A percentile compares a stretch with the other conserved stretches of the same genome.
These are phyloP conservation scores for Lachnellula suecica DNA, from an alignment of 2,329 filamentous ascomycete genomes.

Conservation along the genomic window DNA sequence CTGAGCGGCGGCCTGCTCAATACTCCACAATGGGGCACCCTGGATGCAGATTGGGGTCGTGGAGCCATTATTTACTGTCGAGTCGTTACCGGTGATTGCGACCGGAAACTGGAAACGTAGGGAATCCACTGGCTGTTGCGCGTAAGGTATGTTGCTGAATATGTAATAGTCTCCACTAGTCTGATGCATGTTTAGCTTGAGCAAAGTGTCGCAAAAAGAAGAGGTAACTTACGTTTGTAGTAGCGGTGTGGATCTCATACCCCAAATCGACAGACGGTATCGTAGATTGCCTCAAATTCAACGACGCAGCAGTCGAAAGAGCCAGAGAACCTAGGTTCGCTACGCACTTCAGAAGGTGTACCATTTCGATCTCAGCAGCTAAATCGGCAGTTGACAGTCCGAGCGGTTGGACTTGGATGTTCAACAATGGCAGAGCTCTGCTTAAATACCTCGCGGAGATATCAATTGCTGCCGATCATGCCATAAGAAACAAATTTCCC, in stretches of 20 bases:
- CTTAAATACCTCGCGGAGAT: too few relatives aligned
- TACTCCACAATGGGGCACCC: constrained; percentile 16
- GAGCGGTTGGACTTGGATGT: too few relatives aligned
- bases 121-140: constrained; percentile 41
- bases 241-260: constrained; percentile 19
- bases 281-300: neutral
- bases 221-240: neutral
- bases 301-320: neutral
- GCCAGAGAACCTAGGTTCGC: too few relatives aligned
- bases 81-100: constrained; percentile 30
- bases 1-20: neutral
- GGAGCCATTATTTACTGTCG: constrained; percentile 30
- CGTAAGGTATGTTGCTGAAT: constrained; percentile 45
- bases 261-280: constrained; percentile 21
- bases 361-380: too few relatives aligned
- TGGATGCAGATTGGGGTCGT: constrained; percentile 21
- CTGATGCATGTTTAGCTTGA: constrained; percentile 4
- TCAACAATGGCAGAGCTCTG: too few relatives aligned
- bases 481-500: too few relatives aligned
- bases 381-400: too few relatives aligned
- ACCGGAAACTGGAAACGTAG: constrained; percentile 44
- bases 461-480: too few relatives aligned
- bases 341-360: too few relatives aligned
- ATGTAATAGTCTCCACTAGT: constrained; percentile 35
- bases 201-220: neutral